Evolutionary conservation across 805 yeast species (phyloP), one percentile per base, ranked within the genome.

Genomic region (Saccharomycopsis sp.): DNA sequence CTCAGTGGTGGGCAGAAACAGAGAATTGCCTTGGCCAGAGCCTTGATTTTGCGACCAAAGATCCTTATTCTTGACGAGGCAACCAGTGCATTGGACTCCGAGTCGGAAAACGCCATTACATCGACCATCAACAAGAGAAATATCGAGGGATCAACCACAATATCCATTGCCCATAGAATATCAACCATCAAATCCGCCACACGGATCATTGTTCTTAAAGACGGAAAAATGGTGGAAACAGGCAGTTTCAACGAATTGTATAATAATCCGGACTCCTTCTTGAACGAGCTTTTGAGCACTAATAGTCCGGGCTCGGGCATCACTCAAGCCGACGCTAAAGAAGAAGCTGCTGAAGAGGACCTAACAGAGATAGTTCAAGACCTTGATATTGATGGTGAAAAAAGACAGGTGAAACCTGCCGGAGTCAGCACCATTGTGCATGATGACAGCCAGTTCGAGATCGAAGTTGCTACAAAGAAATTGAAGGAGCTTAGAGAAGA

Each of bases 1-100:
- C 75, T 93, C 57, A 87, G 96, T 61, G 98, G 97, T 20, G 98
- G 98, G 15, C 98, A 93, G 70, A 89, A 88, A 73, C 98, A 93
- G 70, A 76, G 98, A 65, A 84, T 93, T 51, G 96, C 97, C 5
- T 77, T 93, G 59, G 97, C 97, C 1, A 78, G 98, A 61, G 89
- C 97, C 0, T 77, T 93, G 56, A 77, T 93, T 55, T 76, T 88
- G 56, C 78, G 84, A 52, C 97, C 98, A 1, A 78, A 85, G 3
- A 78, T 93, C n/a, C 73, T 93, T 59, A 83, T 93, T 35, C 73
- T 93, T 59, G 98, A 93, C 70, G 98, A 93, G 70, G 97, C 97
- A 14, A 93, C 98, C 0, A 88, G 96, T 38, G 97, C 97, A 0
- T 75, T 93, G 55, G 98, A 93, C 68, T 83, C 96, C 12, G 88